Conservation (phyloP, 768 basidiomycete species). For the Guyanaporus albipodus region DNA sequence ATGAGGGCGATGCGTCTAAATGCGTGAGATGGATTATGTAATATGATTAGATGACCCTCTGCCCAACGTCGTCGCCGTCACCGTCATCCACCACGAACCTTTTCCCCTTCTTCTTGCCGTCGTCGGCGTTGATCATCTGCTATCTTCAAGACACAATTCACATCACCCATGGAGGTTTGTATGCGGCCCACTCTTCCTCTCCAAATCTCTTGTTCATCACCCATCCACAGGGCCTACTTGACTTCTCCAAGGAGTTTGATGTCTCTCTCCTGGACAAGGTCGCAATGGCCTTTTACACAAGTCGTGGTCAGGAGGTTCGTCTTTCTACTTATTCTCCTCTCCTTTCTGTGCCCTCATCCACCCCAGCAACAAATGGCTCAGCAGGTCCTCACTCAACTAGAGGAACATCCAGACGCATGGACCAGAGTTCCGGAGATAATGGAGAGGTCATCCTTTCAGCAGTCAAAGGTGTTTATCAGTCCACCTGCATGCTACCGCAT, state of each 20-base stretch:
- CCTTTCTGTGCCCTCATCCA: constrained; percentile 5
- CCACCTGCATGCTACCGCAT: background rate
- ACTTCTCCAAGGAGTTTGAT: constrained; percentile 94
- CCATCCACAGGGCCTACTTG: constrained; percentile 68
- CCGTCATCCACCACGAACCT: constrained; percentile 8
- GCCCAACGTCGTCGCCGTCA: constrained; percentile 29
- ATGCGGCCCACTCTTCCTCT: background rate
- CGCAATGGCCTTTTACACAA: constrained; percentile 87
- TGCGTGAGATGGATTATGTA: constrained; percentile 30
- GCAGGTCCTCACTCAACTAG: constrained; percentile 90
- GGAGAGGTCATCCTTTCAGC: constrained; percentile 77
- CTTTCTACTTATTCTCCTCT: constrained; percentile 6
- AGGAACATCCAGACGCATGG: constrained; percentile 96
- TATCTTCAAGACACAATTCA: constrained; percentile 6
- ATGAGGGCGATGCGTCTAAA: background rate
- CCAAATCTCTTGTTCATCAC: constrained; percentile 6
- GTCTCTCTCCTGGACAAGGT: constrained; percentile 90
- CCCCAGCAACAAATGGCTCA: constrained; percentile 92
- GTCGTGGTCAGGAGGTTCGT: constrained; percentile 76
- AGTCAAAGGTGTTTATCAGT: constrained; percentile 62
- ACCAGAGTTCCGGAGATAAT: constrained; percentile 93
- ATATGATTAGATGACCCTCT: constrained; percentile 37
- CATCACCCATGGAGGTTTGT: constrained; percentile 38
- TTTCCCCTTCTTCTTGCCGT: constrained; percentile 8
- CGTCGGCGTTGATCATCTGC: constrained; percentile 4